Conservation (phyloP, 805 yeast genomes). For the Peterozyma toletana region DNA sequence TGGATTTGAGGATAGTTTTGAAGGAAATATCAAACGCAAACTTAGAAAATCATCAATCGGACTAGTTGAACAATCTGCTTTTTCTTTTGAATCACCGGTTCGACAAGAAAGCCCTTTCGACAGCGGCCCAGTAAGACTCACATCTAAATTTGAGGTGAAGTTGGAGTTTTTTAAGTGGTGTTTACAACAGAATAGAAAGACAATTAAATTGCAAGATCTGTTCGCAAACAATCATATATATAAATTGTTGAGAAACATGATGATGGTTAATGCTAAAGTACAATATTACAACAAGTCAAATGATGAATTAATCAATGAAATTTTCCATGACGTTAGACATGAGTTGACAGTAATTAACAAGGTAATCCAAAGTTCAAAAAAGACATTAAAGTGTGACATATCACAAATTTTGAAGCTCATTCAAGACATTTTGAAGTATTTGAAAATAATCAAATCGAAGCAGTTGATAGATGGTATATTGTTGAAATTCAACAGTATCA, state of each 20-base stretch:
- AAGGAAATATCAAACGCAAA: neutral
- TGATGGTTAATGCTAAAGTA: conserved; percentile 10
- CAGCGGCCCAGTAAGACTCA: neutral
- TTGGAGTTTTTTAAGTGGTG: conserved; percentile 17
- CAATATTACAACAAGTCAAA: neutral
- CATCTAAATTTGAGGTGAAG: conserved; percentile 5
- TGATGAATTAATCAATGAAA: conserved; percentile 11
- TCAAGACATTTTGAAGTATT: conserved; percentile 6
- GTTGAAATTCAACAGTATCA: neutral
- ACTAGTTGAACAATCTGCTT: neutral
- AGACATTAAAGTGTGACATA: conserved; percentile 12
- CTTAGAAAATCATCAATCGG: neutral
- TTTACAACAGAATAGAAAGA: conserved; percentile 4
- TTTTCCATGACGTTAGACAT: conserved; percentile 20
- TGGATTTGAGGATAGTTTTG: neutral
- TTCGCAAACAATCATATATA: conserved; percentile 10
- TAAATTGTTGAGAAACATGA: conserved; percentile 11
- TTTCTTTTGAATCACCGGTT: neutral
- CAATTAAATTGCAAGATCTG: conserved; percentile 13
- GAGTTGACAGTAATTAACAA: conserved; percentile 11
- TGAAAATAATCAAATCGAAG: neutral
- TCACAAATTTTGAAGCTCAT: conserved; percentile 9
- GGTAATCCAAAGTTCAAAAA: conserved; percentile 16
- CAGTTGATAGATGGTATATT: neutral
- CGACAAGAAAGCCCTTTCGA: neutral